Evolutionary conservation across 2,329 filamentous ascomycete species (phyloP).

Genomic region (Talaromyces sp.): DNA sequence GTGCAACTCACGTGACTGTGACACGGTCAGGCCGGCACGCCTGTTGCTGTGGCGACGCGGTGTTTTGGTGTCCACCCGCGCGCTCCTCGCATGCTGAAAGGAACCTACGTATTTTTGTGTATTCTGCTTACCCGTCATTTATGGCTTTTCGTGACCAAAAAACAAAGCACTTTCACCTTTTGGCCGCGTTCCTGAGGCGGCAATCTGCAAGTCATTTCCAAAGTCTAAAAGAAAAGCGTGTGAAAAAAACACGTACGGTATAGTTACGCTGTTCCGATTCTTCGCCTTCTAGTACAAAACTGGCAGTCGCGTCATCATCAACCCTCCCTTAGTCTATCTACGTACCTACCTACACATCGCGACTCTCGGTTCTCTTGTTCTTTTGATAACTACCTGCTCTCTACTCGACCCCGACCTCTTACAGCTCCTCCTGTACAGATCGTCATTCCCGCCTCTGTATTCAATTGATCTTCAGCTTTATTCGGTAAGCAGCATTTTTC

Average conservation of each 20-base stretch:
- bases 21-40: conserved; percentile 10
- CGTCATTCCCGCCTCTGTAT: conserved; percentile 13
- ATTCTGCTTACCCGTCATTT: conserved; percentile 3
- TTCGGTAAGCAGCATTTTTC: conserved; percentile 16
- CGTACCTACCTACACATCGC: background rate
- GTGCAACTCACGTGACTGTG: conserved; percentile 2
- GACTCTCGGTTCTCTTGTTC: background rate
- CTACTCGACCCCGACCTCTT: background rate
- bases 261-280: background rate
- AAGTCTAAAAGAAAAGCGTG: background rate
- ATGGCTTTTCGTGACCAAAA: background rate
- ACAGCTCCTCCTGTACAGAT: conserved; percentile 5
- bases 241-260: background rate
- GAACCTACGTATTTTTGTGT: conserved; percentile 1
- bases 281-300: background rate
- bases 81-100: conserved; percentile 17
- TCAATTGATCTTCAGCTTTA: conserved; percentile 12
- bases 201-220: conserved; percentile 1
- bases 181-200: background rate
- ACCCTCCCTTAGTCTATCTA: background rate
- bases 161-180: background rate
- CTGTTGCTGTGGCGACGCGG: conserved; percentile 51
- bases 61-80: conserved; percentile 24
- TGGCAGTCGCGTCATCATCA: conserved; percentile 9
- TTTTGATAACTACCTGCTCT: background rate